These are phyloP conservation scores for Diutina rugosa DNA, from an alignment of 1,139 yeast genomes.

Conservation along the genomic window DNA sequence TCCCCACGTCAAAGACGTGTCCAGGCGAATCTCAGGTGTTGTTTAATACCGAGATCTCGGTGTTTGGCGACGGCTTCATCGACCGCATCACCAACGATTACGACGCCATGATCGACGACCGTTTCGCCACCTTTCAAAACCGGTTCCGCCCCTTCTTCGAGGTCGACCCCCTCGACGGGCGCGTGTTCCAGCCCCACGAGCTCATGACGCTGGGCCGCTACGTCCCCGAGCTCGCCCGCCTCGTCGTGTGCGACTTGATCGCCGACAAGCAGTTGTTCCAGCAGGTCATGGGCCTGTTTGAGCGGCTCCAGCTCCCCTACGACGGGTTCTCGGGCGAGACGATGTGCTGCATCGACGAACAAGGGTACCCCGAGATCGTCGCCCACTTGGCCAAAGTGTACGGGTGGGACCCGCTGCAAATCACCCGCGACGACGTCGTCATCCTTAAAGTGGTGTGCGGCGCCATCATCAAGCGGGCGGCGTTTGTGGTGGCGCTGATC, in stretches of 20 bases:
- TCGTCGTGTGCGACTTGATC: constrained; percentile 23
- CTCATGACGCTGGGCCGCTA: constrained; percentile 43
- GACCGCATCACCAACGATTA: constrained; percentile 20
- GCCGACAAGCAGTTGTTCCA: constrained; percentile 4
- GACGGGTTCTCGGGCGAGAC: constrained; percentile 30
- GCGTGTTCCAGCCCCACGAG: constrained; percentile 42
- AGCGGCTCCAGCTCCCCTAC: constrained; percentile 8
- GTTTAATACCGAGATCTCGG: constrained; percentile 27
- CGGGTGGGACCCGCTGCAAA: constrained; percentile 10
- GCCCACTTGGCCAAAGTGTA: constrained; percentile 12
- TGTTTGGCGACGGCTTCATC: constrained; percentile 24
- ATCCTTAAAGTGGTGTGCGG: constrained; percentile 16
- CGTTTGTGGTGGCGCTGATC: constrained; percentile 26
- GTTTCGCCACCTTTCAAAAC: constrained; percentile 12
- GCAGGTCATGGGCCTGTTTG: background rate
- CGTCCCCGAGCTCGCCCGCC: constrained; percentile 38
- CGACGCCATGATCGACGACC: constrained; percentile 22
- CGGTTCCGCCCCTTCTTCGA: constrained; percentile 22
- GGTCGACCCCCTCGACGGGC: constrained; percentile 15
- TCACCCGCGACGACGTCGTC: constrained; percentile 14
- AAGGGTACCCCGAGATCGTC: constrained; percentile 12
- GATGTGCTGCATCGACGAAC: constrained; percentile 24
- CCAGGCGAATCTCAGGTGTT: constrained; percentile 14
- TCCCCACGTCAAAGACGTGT: constrained; percentile 12
- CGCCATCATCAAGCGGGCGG: constrained; percentile 24